A percentile compares a stretch with the other conserved stretches of the same genome.
Evolutionary conservation across 1,284 basidiomycete genomes (phyloP).

Genomic region (Rhodotorula sp.): DNA sequence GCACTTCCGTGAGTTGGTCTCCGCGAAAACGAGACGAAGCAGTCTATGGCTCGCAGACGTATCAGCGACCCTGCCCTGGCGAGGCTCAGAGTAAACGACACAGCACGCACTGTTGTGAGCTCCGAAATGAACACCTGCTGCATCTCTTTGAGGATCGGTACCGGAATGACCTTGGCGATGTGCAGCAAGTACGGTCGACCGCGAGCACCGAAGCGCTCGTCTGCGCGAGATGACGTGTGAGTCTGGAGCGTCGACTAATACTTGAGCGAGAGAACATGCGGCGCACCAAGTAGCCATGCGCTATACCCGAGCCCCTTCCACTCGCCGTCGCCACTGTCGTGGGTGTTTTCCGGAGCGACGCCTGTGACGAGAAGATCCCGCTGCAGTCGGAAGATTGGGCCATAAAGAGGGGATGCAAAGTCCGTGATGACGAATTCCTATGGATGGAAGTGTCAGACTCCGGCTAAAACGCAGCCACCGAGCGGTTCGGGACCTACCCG

Average conservation of each 20-base stretch:
- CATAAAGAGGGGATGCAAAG: slow-evolving; percentile 32
- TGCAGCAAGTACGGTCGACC: slow-evolving; percentile 38
- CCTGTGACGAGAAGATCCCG: slow-evolving; percentile 25
- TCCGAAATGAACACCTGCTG: slow-evolving; percentile 28
- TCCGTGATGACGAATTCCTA: slow-evolving; percentile 26
- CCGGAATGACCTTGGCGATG: slow-evolving; percentile 30
- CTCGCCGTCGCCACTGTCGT: slow-evolving; percentile 24
- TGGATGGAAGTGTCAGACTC: not conserved
- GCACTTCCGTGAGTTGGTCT: slow-evolving; percentile 13
- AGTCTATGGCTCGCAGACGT: not conserved
- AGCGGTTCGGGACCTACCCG: not conserved
- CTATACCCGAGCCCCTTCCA: slow-evolving; percentile 30
- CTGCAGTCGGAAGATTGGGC: slow-evolving; percentile 38
- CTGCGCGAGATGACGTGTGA: not conserved
- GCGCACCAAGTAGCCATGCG: slow-evolving; percentile 23
- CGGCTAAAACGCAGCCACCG: accelerated
- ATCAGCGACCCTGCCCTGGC: too few species aligned
- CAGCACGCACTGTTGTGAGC: slow-evolving; percentile 24
- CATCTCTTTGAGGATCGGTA: slow-evolving; percentile 29
- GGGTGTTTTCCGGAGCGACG: not conserved
- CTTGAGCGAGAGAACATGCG: too few species aligned
- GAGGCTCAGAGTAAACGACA: too few species aligned
- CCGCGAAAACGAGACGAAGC: slow-evolving; percentile 29
- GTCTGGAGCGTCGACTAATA: too few species aligned
- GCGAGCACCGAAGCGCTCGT: slow-evolving; percentile 35